These are phyloP conservation scores for Aciculoconidium aculeatum DNA, from an alignment of 805 yeast genomes.

Conservation along the genomic window DNA sequence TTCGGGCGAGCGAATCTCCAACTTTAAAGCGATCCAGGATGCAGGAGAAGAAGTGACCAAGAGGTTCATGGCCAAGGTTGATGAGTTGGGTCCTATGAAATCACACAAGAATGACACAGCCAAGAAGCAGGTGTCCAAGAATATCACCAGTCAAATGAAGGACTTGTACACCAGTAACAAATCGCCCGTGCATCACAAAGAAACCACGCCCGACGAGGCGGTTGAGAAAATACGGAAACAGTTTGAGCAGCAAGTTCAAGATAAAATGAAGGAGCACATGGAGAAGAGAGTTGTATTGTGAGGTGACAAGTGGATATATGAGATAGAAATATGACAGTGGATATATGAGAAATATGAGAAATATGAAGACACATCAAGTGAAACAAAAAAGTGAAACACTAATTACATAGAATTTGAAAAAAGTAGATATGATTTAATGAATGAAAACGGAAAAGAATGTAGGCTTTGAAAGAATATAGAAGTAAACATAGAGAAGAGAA, in stretches of 20 bases:
- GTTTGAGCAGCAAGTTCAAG: conserved; percentile 23
- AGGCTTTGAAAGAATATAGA: no score
- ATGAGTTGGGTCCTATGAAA: conserved; percentile 22
- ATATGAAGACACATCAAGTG: no score
- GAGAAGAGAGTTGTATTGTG: conserved; percentile 5
- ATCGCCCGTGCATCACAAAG: no score
- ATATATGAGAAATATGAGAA: no score
- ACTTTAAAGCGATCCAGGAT: conserved; percentile 20
- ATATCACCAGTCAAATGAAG: conserved; percentile 26
- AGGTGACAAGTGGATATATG: conserved; percentile 1
- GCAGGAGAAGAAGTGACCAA: conserved; percentile 30
- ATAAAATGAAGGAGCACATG: conserved; percentile 16
- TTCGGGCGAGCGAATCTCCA: not conserved
- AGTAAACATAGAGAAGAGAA: no score
- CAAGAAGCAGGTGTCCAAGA: conserved; percentile 24
- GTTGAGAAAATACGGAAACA: conserved; percentile 18
- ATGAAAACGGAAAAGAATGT: no score
- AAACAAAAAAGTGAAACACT: no score
- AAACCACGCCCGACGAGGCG: conserved; percentile 7
- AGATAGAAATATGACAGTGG: no score
- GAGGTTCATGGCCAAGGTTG: conserved; percentile 26
- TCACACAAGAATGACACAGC: conserved; percentile 14
- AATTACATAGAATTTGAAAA: no score
- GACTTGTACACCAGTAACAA: conserved; percentile 1
- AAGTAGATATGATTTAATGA: no score